Percentiles rank a stretch among this genome's conserved stretches.
Conservation (phyloP, 352 stramenopile species). For the Aphanomyces euteiches region DNA sequence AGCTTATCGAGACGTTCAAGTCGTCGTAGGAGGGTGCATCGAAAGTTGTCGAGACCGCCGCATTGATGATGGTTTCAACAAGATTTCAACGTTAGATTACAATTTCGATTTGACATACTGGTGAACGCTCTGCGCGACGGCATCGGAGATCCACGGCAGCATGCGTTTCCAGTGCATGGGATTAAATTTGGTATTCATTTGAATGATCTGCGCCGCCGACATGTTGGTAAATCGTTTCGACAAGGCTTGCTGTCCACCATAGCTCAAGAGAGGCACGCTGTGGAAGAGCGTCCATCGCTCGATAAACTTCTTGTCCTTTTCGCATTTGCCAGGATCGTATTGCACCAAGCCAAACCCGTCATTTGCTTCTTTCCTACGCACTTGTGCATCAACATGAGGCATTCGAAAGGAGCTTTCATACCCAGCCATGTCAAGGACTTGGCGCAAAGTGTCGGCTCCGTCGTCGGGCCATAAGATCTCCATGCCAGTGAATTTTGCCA, state of each 20-base stretch:
- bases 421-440: neutral
- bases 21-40: neutral
- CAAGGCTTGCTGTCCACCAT: constrained; percentile 62
- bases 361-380: constrained; percentile 15
- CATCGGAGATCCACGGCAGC: constrained; percentile 71
- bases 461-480: neutral
- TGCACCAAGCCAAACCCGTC: constrained; percentile 9
- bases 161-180: constrained; percentile 83
- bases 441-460: neutral
- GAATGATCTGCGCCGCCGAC: constrained; percentile 48
- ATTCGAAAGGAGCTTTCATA: neutral
- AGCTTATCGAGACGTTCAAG: constrained; percentile 58
- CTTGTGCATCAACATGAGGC: too few species aligned
- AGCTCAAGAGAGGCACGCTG: constrained; percentile 44
- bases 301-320: constrained; percentile 49
- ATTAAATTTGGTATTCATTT: constrained; percentile 65
- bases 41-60: neutral
- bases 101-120: constrained; percentile 41
- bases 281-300: constrained; percentile 60
- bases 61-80: neutral
- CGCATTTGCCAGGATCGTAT: neutral
- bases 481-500: constrained; percentile 14
- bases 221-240: constrained; percentile 79
- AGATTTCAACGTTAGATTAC: constrained; percentile 20
- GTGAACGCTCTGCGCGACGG: constrained; percentile 48